These are phyloP conservation scores for Penicillium nucicola DNA, from an alignment of 495 filamentous ascomycete species.

Conservation along the genomic window DNA sequence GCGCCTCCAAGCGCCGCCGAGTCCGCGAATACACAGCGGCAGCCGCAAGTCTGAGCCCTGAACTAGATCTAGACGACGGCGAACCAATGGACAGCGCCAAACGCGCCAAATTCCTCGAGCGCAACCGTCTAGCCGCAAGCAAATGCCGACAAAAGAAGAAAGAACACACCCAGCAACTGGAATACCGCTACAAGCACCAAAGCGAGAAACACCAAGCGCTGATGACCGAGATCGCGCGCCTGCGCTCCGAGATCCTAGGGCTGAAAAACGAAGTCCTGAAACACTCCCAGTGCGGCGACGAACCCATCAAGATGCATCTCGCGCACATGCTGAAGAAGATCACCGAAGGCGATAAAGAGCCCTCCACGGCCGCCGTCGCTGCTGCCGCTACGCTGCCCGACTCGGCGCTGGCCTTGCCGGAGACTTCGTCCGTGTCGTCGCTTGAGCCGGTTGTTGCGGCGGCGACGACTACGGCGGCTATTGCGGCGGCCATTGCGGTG, in stretches of 20 bases:
- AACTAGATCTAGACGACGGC: slow-evolving; percentile 17
- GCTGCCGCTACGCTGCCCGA: neutral
- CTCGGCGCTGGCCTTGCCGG: neutral
- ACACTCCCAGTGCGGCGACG: slow-evolving; percentile 58
- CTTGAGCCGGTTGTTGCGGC: neutral
- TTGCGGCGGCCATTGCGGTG: neutral
- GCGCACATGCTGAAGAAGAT: slow-evolving; percentile 43
- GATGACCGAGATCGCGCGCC: slow-evolving; percentile 50
- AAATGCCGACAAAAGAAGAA: slow-evolving; percentile 91
- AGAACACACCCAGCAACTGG: slow-evolving; percentile 61
- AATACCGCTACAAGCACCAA: slow-evolving; percentile 39
- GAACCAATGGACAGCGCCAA: slow-evolving; percentile 27
- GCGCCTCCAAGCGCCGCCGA: slow-evolving; percentile 13
- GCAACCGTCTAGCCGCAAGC: slow-evolving; percentile 79
- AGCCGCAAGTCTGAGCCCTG: slow-evolving; percentile 21
- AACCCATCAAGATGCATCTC: slow-evolving; percentile 49
- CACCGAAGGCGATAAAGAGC: slow-evolving; percentile 20
- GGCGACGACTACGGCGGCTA: neutral
- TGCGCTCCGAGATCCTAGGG: slow-evolving; percentile 43
- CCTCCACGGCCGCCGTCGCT: neutral
- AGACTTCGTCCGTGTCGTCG: slow-evolving; percentile 10
- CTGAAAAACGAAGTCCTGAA: slow-evolving; percentile 57
- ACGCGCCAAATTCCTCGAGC: slow-evolving; percentile 62
- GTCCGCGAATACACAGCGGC: slow-evolving; percentile 15
- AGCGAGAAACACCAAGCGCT: slow-evolving; percentile 65